Evolutionary conservation across 805 yeast genomes (phyloP).

Genomic region (Saccharomyces mikatae): DNA sequence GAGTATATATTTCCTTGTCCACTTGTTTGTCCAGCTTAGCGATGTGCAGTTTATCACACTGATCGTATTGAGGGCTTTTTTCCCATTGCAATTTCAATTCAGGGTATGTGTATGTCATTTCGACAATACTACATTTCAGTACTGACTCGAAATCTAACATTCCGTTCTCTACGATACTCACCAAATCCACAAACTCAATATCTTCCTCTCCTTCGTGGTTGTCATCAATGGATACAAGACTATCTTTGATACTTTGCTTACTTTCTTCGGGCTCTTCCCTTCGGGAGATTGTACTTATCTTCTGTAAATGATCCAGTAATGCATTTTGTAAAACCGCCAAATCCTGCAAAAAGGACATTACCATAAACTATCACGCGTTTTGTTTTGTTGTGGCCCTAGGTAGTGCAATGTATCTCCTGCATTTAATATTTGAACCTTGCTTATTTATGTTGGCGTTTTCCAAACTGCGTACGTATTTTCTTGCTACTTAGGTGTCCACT

Average conservation of each 20-base stretch:
- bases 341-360: neutral
- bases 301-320: neutral
- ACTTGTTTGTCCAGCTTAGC: constrained; percentile 4
- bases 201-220: neutral
- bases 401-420: too few species aligned
- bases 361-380: neutral
- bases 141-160: constrained; percentile 12
- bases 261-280: neutral
- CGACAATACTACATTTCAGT: constrained; percentile 9
- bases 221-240: neutral
- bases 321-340: neutral
- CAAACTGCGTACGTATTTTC: neutral
- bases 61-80: constrained; percentile 3
- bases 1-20: neutral
- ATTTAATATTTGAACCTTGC: neutral
- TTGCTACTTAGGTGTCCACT: too few species aligned
- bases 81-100: constrained; percentile 12
- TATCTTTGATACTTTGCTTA: neutral
- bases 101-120: constrained; percentile 11
- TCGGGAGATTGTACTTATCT: neutral
- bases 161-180: neutral
- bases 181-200: neutral
- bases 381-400: neutral
- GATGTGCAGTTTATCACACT: constrained; percentile 8
- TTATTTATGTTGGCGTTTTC: neutral